Base-by-base conservation (phyloP, 169 alveolate species). In the Plasmodium berghei region DNA sequence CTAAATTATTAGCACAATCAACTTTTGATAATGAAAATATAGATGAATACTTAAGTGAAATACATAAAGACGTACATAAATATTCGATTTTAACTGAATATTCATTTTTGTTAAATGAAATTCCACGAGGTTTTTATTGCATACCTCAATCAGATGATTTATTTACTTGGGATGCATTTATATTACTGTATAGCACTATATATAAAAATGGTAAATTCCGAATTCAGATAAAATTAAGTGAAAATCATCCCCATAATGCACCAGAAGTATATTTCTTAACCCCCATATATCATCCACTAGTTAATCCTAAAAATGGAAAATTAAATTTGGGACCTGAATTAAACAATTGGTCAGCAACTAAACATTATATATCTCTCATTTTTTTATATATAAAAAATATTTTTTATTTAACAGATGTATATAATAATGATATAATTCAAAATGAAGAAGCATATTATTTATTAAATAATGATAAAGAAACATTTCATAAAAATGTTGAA, bases 211-310 rank as follows among this genome's bases (percentile, higher is more conserved):
- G 59, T 24, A 77, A 77, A 64, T 77, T 77, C 24, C 63, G 66
- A 45, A 49, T 69, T 22, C 89, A 77, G n/a, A 77, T 77, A 16
- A 46, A 49, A 26, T 77, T 77, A 56, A 67, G 89, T 26, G 70
- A 77, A 49, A 64, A 77, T 63, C 46, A 77, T 56, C 89, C 89
- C 0, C 66, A 77, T 62, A 16, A 58, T 48, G 52, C 18, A 34
- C 89, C 89, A 48, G 89, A 77, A 18, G 77, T 77, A 26, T 77
- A 16, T 77, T 75, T 77, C 34, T n/a, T 77, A 34, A 63, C 89
- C 10, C 59, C 89, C 20, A 56, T 77, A 5, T 77, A 24, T 63
- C 89, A 77, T 63, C 89, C 89, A 28, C 66, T 46, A 52, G 34
- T 77, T 40, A 77, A 77, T 77, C 52, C 45, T 9, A 18, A 63